phyloP scores from a whole-genome alignment of 768 basidiomycete genomes.

The Boletus subcaerulescens region DNA sequence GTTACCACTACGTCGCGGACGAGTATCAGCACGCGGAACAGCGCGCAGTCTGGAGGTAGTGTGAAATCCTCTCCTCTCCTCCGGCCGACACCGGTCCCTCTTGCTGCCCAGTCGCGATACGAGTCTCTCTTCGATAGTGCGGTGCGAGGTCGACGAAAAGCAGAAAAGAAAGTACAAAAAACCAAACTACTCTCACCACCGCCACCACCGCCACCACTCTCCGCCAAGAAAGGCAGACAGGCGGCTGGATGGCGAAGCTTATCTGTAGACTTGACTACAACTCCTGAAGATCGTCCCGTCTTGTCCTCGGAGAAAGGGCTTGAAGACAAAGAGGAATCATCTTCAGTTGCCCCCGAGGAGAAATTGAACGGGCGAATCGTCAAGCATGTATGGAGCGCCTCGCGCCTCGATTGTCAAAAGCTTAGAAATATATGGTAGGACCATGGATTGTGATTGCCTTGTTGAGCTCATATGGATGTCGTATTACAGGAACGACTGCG shows the following conservation, averaged over 20 bases:
- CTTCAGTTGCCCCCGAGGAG: slow-evolving; percentile 40
- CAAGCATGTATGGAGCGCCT: slow-evolving; percentile 60
- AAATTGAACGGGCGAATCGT: slow-evolving; percentile 55
- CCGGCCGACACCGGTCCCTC: slow-evolving; percentile 67
- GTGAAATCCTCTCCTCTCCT: slow-evolving; percentile 32
- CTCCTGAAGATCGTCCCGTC: slow-evolving; percentile 34
- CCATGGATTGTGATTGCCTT: neutral
- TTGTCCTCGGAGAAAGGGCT: slow-evolving; percentile 12
- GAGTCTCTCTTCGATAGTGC: slow-evolving; percentile 66
- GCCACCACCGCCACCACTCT: slow-evolving; percentile 34
- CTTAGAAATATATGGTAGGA: slow-evolving; percentile 68
- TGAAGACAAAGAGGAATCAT: slow-evolving; percentile 20
- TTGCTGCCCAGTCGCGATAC: slow-evolving; percentile 61
- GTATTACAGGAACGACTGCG: slow-evolving; percentile 63
- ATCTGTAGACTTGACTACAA: slow-evolving; percentile 63
- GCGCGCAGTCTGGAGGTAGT: slow-evolving; percentile 18
- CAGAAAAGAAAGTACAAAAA: slow-evolving; percentile 30
- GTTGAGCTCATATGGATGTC: neutral
- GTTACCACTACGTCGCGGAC: slow-evolving; percentile 40
- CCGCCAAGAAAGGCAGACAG: slow-evolving; percentile 45
- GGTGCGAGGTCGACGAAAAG: slow-evolving; percentile 46
- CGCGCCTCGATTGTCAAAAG: slow-evolving; percentile 49
- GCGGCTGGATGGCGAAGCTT: slow-evolving; percentile 74
- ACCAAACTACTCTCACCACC: slow-evolving; percentile 31
- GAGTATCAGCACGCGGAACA: slow-evolving; percentile 34